Percentiles rank a stretch among this genome's conserved stretches.
phyloP scores from a whole-genome alignment of 169 alveolate genomes.

The Eimeria falciformis region DNA sequence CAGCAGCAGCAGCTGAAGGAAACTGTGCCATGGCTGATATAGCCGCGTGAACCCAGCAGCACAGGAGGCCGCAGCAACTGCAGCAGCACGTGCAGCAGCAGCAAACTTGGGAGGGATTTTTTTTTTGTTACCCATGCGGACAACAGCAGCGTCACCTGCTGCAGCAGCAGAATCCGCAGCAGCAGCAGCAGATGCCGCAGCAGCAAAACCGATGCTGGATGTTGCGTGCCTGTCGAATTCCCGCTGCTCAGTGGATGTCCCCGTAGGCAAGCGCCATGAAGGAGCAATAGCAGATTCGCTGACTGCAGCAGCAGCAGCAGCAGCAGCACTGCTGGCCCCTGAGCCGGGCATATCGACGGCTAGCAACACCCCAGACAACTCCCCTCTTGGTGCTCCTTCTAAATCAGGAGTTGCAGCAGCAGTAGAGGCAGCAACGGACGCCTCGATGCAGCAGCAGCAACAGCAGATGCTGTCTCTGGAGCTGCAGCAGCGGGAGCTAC shows the following conservation, averaged over 20 bases:
- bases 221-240: conserved; percentile 1
- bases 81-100: background rate
- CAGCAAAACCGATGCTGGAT: conserved; percentile 3
- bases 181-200: background rate
- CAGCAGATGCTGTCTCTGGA: conserved; percentile 30
- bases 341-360: conserved; percentile 37
- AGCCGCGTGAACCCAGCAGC: background rate
- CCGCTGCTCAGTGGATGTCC: background rate
- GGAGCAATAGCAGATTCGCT: background rate
- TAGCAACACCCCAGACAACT: conserved; percentile 48
- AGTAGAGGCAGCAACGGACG: background rate
- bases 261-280: background rate
- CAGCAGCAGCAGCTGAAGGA: background rate
- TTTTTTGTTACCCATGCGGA: too few relatives aligned
- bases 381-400: conserved; percentile 48
- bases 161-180: background rate
- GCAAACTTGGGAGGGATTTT: too few relatives aligned
- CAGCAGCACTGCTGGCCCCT: conserved; percentile 15
- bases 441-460: conserved; percentile 34
- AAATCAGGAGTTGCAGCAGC: conserved; percentile 15
- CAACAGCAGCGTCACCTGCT: background rate
- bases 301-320: conserved; percentile 27
- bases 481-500: conserved; percentile 55
- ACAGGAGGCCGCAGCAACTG: background rate
- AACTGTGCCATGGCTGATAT: background rate